phyloP scores from a whole-genome alignment of 2,329 filamentous ascomycete species.

The Coccinonectria pachysandricola region DNA sequence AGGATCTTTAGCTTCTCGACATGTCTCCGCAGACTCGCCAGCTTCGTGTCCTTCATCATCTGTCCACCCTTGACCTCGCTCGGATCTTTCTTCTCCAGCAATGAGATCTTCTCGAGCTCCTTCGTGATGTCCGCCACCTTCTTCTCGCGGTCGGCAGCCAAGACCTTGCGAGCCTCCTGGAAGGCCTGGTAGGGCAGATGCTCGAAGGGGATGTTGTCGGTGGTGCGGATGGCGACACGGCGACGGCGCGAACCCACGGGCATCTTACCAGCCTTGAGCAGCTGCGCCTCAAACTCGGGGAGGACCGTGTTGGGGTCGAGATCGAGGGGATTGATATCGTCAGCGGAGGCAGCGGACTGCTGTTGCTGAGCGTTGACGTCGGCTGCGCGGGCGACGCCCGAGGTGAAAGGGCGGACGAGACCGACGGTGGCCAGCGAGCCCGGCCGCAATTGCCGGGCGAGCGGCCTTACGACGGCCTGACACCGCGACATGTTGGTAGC shows the following conservation, averaged over 20 bases:
- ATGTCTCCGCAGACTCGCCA: constrained; percentile 60
- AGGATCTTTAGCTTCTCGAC: constrained; percentile 75
- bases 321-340: constrained; percentile 26
- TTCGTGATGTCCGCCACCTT: constrained; percentile 65
- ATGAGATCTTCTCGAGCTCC: constrained; percentile 58
- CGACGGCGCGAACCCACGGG: constrained; percentile 80
- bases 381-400: constrained; percentile 22
- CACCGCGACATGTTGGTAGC: constrained; percentile 44
- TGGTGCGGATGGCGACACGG: constrained; percentile 58
- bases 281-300: constrained; percentile 46
- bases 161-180: constrained; percentile 81
- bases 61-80: constrained; percentile 52
- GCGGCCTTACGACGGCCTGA: constrained; percentile 47
- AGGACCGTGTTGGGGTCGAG: constrained; percentile 61
- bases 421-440: constrained; percentile 28
- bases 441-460: constrained; percentile 43
- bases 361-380: constrained; percentile 11
- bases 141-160: constrained; percentile 68
- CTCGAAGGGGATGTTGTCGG: constrained; percentile 70
- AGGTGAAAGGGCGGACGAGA: constrained; percentile 27
- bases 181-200: constrained; percentile 95
- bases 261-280: constrained; percentile 57
- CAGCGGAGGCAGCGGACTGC: constrained; percentile 23
- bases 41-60: constrained; percentile 51
- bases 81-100: constrained; percentile 49